Conservation (phyloP, 164 flowering plant species). For the Nymphaea thermarum region DNA sequence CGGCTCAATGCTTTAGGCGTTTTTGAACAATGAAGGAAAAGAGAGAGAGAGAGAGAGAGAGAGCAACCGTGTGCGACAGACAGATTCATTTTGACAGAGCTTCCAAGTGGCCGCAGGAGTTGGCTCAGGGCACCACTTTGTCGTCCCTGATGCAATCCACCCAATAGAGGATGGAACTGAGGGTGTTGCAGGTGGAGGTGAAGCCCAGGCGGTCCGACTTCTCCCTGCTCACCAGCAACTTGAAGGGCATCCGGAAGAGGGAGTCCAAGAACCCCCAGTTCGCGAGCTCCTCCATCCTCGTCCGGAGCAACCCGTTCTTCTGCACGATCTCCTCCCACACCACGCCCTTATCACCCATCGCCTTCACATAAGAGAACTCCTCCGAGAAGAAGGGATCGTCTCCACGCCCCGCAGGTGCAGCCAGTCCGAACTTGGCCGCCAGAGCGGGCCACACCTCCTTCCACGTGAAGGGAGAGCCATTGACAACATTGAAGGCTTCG, state of each 20-base stretch:
- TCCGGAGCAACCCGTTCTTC: slow-evolving; percentile 32
- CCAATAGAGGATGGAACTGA: slow-evolving; percentile 66
- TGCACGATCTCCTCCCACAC: slow-evolving; percentile 67
- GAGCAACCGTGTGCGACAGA: too few relatives aligned
- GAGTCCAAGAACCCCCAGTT: slow-evolving; percentile 72
- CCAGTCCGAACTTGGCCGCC: slow-evolving; percentile 35
- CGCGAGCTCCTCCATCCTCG: slow-evolving; percentile 61
- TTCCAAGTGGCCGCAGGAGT: not conserved
- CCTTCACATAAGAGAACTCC: slow-evolving; percentile 19
- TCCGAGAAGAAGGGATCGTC: slow-evolving; percentile 12
- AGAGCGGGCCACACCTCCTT: slow-evolving; percentile 58
- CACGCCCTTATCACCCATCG: slow-evolving; percentile 41
- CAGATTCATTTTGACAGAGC: too few relatives aligned
- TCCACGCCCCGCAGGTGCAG: slow-evolving; percentile 14
- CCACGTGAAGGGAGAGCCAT: slow-evolving; percentile 62
- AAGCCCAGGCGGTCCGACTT: slow-evolving; percentile 61
- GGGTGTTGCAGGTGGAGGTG: slow-evolving; percentile 19
- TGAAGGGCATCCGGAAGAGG: slow-evolving; percentile 44
- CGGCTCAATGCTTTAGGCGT: too few relatives aligned
- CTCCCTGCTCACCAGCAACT: slow-evolving; percentile 37
- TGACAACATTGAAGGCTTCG: slow-evolving; percentile 54
- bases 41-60: too few relatives aligned
- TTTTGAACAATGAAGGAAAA: too few relatives aligned
- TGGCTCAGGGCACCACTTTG: slow-evolving; percentile 43
- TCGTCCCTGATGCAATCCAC: slow-evolving; percentile 62